Base-by-base conservation (phyloP, 1,139 yeast genomes). In the Yamadazyma pseudoaaseri region DNA sequence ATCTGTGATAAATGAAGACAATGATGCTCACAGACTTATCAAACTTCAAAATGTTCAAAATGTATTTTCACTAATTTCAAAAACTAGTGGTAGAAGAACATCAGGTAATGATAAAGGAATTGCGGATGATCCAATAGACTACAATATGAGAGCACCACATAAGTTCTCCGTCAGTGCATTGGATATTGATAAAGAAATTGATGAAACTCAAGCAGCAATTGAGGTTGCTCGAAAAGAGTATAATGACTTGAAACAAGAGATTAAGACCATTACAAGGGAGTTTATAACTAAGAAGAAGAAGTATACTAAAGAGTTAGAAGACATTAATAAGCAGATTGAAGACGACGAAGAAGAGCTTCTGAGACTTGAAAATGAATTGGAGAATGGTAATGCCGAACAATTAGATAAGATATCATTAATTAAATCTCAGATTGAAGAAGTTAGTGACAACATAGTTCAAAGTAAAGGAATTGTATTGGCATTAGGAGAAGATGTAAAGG, bases 91-190 rank as follows among this genome's bases (percentile, higher is more conserved):
- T 15, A 64, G 70, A 36, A 69, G 77, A 31, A 49, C 59, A 8
- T 52, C 57, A 35, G 59, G 56, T 16, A 48, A 51, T 30, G 65
- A 65, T 16, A 70, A 73, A 1, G 68, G 73, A 2, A 66, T 77
- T 14, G 65, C 76, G 40, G 62, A 73, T 13, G 86, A 84, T 54
- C 90, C 95, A 0, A 59, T 81, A 5, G 62, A 58, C 43, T 78
- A 64, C 36, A 43, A 45, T 29, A 37, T 45, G 5, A 51, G 52
- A 20, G 62, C 51, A 6, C 48, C 60, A 2, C 55, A 55, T 15
- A 69, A 65, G 38, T 57, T 69, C 37, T 52, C 64, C 3, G 34
- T 30, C 12, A 18, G 31, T 15, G 54, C 54, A n/a, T 37, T 44
- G 6, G 45, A 48, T 10, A 43, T 51, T 2, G 45, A 50, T 2